Evolutionary conservation across 768 basidiomycete genomes (phyloP).

Genomic region (Psilocybe tampanensis): DNA sequence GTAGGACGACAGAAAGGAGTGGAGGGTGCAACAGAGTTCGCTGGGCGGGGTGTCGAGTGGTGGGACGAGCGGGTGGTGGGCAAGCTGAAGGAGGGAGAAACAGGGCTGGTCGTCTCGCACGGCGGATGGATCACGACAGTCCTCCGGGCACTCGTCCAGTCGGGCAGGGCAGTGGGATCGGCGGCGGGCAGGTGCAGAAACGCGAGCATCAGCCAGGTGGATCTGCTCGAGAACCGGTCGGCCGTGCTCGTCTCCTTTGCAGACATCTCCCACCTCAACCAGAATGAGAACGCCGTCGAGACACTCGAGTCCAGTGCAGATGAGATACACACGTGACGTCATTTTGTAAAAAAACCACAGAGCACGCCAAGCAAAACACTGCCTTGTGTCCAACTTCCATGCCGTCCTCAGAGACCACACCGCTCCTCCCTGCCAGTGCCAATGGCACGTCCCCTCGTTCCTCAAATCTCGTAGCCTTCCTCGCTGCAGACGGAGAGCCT

Average conservation of each 20-base stretch:
- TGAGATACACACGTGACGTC: slow-evolving; percentile 27
- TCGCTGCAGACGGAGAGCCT: slow-evolving; percentile 68
- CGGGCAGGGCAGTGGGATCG: slow-evolving; percentile 40
- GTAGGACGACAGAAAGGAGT: slow-evolving; percentile 8
- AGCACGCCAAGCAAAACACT: slow-evolving; percentile 19
- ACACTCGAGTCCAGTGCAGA: slow-evolving; percentile 55
- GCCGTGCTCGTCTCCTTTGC: slow-evolving; percentile 55
- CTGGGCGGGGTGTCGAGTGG: slow-evolving; percentile 57
- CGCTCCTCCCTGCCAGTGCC: slow-evolving; percentile 40
- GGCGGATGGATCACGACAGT: slow-evolving; percentile 64
- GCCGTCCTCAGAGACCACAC: slow-evolving; percentile 44
- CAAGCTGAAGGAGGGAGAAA: slow-evolving; percentile 13
- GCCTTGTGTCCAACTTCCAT: slow-evolving; percentile 29
- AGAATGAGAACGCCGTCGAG: slow-evolving; percentile 10
- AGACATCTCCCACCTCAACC: slow-evolving; percentile 53
- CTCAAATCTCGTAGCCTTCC: slow-evolving; percentile 35
- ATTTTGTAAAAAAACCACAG: slow-evolving; percentile 1
- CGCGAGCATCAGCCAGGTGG: slow-evolving; percentile 60
- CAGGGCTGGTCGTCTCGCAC: slow-evolving; percentile 67
- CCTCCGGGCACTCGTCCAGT: slow-evolving; percentile 47
- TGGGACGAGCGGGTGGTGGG: slow-evolving; percentile 52
- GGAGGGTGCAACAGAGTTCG: slow-evolving; percentile 45
- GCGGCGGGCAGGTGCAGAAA: slow-evolving; percentile 45
- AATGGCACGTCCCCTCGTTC: slow-evolving; percentile 10
- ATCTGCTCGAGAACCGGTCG: slow-evolving; percentile 41